Evolutionary conservation across 106 monocot species (phyloP), one percentile per base, ranked within the genome.

Genomic region (Dioscorea zingiberensis): DNA sequence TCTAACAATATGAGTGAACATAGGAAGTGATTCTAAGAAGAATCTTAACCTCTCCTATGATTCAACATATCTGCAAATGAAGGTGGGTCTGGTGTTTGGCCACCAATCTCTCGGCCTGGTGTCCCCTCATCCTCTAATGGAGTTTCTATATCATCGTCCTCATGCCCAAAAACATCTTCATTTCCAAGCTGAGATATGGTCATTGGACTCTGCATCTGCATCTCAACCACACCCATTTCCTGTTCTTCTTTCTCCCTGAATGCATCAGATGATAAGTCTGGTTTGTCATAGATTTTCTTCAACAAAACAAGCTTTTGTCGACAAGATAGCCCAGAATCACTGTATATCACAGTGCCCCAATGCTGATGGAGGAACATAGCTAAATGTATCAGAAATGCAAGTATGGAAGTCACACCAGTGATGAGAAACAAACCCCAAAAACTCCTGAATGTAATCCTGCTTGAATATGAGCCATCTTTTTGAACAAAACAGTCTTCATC

Each of bases 341-440:
- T 10, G 10, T 38, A 6, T 38, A 6, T 38, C 9, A 6, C 38
- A 38, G 10, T 38, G 38, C 56, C 16, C 23, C 63, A 32, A 3
- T 73, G 55, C 54, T 21, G 12, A 27, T 68, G 49, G 29, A 68
- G 5, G 69, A 73, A 79, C 6, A 23, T 16, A 38, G 47, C 15
- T 4, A 66, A 7, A 68, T 56, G 62, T 53, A 55, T 17, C 23
- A 74, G 6, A 6, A 73, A 30, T 17, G 73, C 48, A 4, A 13
- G 0, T 3, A 17, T n/a, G 1, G 74, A 70, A 24, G 59, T 62
- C 1, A 25, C 12, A 5, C 80, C 74, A 49, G 80, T 80, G 49
- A 80, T 65, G 14, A 80, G 58, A 64, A 80, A 80, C 58, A 80
- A 74, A 1, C 74, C 80, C 44, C 64, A 27, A 30, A 80, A 80